phyloP scores from a whole-genome alignment of 202 grass and related monocot genomes.

The Bolboschoenoplectus hybrid region DNA sequence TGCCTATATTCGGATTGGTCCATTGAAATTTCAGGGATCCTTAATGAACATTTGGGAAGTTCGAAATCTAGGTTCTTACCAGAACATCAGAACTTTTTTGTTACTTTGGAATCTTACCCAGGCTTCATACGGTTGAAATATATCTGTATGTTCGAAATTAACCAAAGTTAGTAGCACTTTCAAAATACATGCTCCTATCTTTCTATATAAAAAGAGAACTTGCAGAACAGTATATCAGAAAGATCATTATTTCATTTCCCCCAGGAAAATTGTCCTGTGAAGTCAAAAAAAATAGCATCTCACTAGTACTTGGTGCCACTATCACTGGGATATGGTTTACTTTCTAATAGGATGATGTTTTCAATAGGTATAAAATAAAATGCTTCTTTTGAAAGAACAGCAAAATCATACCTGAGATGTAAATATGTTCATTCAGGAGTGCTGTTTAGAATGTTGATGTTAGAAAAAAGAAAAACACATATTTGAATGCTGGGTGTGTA shows the following conservation, averaged over 20 bases:
- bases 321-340: background rate
- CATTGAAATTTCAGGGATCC: background rate
- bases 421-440: background rate
- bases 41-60: background rate
- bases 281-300: background rate
- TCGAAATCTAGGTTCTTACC: background rate
- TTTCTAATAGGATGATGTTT: background rate
- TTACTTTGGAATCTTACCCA: background rate
- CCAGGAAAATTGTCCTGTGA: background rate
- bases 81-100: background rate
- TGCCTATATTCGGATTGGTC: background rate
- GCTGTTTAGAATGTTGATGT: background rate
- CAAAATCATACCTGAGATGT: background rate
- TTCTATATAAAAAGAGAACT: too few relatives aligned
- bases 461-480: background rate
- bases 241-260: background rate
- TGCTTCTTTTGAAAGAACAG: background rate
- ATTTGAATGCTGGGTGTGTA: background rate
- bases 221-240: too few relatives aligned
- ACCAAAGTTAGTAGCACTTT: background rate
- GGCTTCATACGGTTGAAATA: background rate
- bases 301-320: background rate
- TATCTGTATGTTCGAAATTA: background rate
- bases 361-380: background rate
- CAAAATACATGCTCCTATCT: background rate